Base-by-base conservation (phyloP, 192 early-diverging fungal species). In the Coemansia guatemalensis region DNA sequence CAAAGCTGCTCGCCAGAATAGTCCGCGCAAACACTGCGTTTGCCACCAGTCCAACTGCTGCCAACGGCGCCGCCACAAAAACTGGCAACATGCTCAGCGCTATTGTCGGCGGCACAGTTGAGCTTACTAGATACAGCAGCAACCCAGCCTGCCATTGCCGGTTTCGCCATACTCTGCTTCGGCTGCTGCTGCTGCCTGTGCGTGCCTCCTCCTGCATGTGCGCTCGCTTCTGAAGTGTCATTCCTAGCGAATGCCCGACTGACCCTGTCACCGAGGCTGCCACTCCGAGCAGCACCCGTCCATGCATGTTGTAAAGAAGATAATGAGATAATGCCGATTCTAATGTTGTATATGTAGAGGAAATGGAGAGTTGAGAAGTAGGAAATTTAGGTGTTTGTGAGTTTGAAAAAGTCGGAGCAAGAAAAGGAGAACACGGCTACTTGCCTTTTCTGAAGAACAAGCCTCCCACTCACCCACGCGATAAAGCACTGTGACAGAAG, bases 51-150 rank as follows among this genome's bases (percentile, higher is more conserved):
- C 85, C 86, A 30, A 89, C 85, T 5, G 90, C 89, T 3, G 88
- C 88, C 60, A 92, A 69, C 7, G 90, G 90, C 11, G 90, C 90
- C 17, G 90, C 72, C 49, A 90, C 90, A 60, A 90, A 86, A 11
- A 92, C 88, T 2, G 90, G 90, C 11, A 92, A 81, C 55, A 89
- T 86, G 57, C 88, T 90, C 50, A 92, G 87, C 0, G 90, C 85
- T 32, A 92, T 85, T 7, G 85, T 75, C 0, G 89, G 87, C 49
- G 89, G 89, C 18, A 85, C 86, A 8, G 88, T 85, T 30, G 89
- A 90, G 47, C 89, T 87, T 35, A 85, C 58, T 56, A 92, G 74
- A 53, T 88, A 90, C 21, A 86, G 83, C 23, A 73, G 81, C 65
- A 90, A 82, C 22, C 88, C 88, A 8, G 76, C 48, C 59, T 87